Evolutionary conservation across 179 eudicot species (phyloP).

Genomic region (Nepenthes alata): DNA sequence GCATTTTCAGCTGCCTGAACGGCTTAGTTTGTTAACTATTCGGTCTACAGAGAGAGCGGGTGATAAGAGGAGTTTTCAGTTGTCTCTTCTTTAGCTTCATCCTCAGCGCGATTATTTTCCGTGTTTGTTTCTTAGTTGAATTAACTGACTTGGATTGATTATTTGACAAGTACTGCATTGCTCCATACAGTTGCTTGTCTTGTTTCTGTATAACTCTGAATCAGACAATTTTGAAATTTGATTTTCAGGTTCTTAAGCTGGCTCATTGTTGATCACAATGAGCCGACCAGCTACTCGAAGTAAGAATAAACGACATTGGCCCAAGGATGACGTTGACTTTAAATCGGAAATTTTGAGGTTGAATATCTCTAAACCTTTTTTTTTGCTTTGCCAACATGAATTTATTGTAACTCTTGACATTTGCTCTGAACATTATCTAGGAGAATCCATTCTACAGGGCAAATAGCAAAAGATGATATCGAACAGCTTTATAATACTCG

Average conservation of each 20-base stretch:
- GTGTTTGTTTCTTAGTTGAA: too few species aligned
- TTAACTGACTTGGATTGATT: too few species aligned
- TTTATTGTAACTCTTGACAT: conserved; percentile 1
- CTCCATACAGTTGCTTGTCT: background rate
- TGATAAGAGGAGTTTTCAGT: too few species aligned
- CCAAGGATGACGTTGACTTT: conserved; percentile 44
- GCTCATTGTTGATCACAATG: conserved; percentile 22
- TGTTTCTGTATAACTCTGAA: background rate
- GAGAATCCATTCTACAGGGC: conserved; percentile 52
- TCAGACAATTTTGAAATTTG: background rate
- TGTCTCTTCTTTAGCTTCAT: too few species aligned
- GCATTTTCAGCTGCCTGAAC: too few species aligned
- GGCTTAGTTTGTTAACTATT: too few species aligned
- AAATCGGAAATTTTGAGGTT: conserved; percentile 56
- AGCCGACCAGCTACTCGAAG: conserved; percentile 68
- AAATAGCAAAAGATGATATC: conserved; percentile 55
- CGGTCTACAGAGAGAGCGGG: too few species aligned
- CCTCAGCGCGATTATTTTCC: too few species aligned
- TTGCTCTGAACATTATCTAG: conserved; percentile 23
- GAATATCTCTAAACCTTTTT: background rate
- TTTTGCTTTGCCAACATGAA: background rate
- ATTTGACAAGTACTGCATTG: background rate
- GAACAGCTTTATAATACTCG: conserved; percentile 63
- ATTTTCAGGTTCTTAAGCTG: background rate
- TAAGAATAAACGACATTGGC: conserved; percentile 62